Percentiles rank a stretch among this genome's conserved stretches.
Evolutionary conservation across 2,329 filamentous ascomycete genomes (phyloP).

Genomic region (Fusarium kyushuense): DNA sequence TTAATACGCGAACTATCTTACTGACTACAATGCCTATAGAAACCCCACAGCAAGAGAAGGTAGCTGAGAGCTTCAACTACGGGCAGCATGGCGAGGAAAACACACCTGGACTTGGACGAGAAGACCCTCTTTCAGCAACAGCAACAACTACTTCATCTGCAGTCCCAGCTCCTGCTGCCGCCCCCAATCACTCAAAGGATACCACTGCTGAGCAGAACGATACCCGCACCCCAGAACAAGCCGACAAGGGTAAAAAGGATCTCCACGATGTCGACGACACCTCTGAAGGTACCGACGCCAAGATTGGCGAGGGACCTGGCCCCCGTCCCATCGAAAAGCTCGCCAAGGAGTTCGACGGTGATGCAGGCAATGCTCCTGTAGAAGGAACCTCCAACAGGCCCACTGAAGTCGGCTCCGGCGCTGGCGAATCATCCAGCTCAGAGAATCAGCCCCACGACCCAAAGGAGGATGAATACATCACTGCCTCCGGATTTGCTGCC

Average conservation of each 20-base stretch:
- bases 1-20: neutral
- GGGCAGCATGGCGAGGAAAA: conserved; percentile 24
- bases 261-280: conserved; percentile 50
- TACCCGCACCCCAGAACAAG: conserved; percentile 54
- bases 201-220: conserved; percentile 54
- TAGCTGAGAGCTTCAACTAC: conserved; percentile 32
- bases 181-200: conserved; percentile 29
- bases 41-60: conserved; percentile 37
- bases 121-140: conserved; percentile 9
- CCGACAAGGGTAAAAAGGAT: conserved; percentile 48
- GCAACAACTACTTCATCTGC: conserved; percentile 6
- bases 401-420: conserved; percentile 28
- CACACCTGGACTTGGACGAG: conserved; percentile 15
- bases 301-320: conserved; percentile 47
- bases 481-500: conserved; percentile 68
- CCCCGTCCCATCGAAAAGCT: conserved; percentile 53
- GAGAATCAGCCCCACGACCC: conserved; percentile 56
- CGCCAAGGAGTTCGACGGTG: conserved; percentile 50
- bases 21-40: conserved; percentile 8
- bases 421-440: conserved; percentile 14
- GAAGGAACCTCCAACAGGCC: conserved; percentile 17
- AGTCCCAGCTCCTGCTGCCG: conserved; percentile 4
- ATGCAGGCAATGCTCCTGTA: conserved; percentile 45
- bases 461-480: conserved; percentile 68
- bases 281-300: conserved; percentile 48